phyloP scores from a whole-genome alignment of 148 eudicot species.

The Drosera capensis region DNA sequence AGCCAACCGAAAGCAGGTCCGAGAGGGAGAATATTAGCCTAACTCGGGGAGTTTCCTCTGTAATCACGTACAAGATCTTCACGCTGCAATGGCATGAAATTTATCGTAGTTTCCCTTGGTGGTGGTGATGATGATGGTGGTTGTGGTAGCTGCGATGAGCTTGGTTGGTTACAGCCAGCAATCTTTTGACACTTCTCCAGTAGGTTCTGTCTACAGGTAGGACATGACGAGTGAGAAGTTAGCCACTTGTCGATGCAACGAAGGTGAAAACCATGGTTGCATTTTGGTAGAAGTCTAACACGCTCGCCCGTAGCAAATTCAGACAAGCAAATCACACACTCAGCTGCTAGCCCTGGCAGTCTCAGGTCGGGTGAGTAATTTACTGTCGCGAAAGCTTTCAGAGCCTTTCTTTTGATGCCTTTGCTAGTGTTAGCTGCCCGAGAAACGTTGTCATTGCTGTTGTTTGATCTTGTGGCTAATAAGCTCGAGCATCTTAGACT shows the following conservation, averaged over 20 bases:
- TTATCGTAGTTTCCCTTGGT: slow-evolving; percentile 5
- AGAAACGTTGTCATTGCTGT: slow-evolving; percentile 6
- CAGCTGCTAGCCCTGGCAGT: slow-evolving; percentile 36
- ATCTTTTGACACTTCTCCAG: slow-evolving; percentile 57
- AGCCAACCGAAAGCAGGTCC: slow-evolving; percentile 1
- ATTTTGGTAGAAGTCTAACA: slow-evolving; percentile 51
- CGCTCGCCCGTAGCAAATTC: slow-evolving; percentile 40
- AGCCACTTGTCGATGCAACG: slow-evolving; percentile 73
- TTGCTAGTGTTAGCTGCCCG: slow-evolving; percentile 28
- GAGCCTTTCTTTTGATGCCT: slow-evolving; percentile 62
- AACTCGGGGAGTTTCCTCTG: neutral
- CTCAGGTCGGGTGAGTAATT: slow-evolving; percentile 31
- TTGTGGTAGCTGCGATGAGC: slow-evolving; percentile 8
- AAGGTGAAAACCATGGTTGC: slow-evolving; percentile 75
- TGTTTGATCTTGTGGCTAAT: slow-evolving; percentile 16
- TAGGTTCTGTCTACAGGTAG: slow-evolving; percentile 64
- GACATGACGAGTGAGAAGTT: slow-evolving; percentile 69
- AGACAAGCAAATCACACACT: slow-evolving; percentile 59
- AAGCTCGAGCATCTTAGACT: slow-evolving; percentile 56
- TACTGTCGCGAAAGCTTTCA: slow-evolving; percentile 44
- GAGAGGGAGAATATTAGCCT: slow-evolving; percentile 1
- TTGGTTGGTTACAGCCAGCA: slow-evolving; percentile 19
- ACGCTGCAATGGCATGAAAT: slow-evolving; percentile 3
- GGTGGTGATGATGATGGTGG: slow-evolving; percentile 7
- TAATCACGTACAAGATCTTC: slow-evolving; percentile 3